Conservation (phyloP, 2,329 filamentous ascomycete genomes). For the Neoascochyta sp. region DNA sequence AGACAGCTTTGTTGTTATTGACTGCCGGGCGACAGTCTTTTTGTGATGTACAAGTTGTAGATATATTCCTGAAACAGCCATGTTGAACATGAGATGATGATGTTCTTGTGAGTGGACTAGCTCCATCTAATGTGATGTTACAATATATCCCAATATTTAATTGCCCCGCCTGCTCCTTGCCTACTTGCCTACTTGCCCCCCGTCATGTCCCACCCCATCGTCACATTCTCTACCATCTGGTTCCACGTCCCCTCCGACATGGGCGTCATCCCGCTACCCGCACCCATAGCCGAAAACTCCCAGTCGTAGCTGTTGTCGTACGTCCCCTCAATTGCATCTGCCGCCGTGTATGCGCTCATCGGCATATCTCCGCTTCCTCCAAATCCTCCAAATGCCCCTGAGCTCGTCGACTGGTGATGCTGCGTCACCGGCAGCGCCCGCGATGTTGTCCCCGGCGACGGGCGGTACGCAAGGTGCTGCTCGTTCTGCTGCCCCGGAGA, state of each 20-base stretch:
- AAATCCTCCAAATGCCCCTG: too few relatives aligned
- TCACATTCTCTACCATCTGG: constrained; percentile 36
- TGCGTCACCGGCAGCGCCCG: constrained; percentile 1
- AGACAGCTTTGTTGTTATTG: too few relatives aligned
- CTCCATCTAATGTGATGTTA: too few relatives aligned
- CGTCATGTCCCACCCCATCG: constrained; percentile 30
- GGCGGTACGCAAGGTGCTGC: constrained; percentile 27
- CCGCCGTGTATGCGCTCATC: constrained; percentile 6
- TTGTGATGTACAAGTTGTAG: too few relatives aligned
- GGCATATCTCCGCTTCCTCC: constrained; percentile 8
- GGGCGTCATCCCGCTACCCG: constrained; percentile 28
- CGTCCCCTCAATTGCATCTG: constrained; percentile 8
- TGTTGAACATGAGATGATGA: too few relatives aligned
- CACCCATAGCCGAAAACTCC: constrained; percentile 26
- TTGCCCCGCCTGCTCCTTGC: too few relatives aligned
- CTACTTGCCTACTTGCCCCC: too few relatives aligned
- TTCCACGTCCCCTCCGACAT: constrained; percentile 36
- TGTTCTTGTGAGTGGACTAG: too few relatives aligned
- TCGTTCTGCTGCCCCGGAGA: constrained; percentile 28
- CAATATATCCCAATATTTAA: too few relatives aligned
- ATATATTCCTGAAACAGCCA: too few relatives aligned
- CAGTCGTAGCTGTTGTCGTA: constrained; percentile 28
- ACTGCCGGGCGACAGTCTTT: too few relatives aligned
- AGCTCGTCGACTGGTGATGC: neutral
- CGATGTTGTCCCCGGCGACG: constrained; percentile 22